These are phyloP conservation scores for Periconia digitata DNA, from an alignment of 2,329 filamentous ascomycete genomes.

Conservation along the genomic window DNA sequence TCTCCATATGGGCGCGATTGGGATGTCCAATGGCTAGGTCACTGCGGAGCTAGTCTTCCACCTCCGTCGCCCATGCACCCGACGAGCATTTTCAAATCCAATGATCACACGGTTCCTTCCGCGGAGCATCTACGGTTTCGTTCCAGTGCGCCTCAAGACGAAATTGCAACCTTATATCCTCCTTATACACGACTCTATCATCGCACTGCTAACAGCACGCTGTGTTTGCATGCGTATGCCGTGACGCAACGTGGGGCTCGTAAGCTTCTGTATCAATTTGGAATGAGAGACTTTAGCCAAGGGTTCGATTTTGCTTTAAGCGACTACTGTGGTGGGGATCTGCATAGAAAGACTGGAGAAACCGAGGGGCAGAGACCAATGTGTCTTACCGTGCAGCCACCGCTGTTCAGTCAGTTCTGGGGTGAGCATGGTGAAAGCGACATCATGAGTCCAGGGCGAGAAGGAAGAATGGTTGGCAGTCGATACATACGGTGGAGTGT, in stretches of 20 bases:
- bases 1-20: conserved; percentile 35
- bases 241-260: conserved; percentile 28
- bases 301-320: conserved; percentile 26
- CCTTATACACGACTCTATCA: conserved; percentile 23
- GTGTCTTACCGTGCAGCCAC: conserved; percentile 30
- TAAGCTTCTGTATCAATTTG: conserved; percentile 31
- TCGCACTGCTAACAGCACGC: conserved; percentile 16
- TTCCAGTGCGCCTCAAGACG: conserved; percentile 16
- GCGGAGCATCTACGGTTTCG: conserved; percentile 24
- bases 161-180: conserved; percentile 20
- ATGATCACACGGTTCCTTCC: conserved; percentile 23
- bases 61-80: conserved; percentile 11
- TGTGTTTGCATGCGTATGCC: conserved; percentile 29
- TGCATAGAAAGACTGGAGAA: conserved; percentile 21
- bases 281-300: conserved; percentile 25
- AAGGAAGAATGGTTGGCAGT: conserved; percentile 15
- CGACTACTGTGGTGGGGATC: conserved; percentile 22
- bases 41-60: conserved; percentile 37
- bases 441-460: conserved; percentile 23
- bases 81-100: conserved; percentile 18
- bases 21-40: conserved; percentile 45
- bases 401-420: conserved; percentile 25
- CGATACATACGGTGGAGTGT: conserved; percentile 27
- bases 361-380: conserved; percentile 8
- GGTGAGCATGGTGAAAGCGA: conserved; percentile 19